phyloP scores from a whole-genome alignment of 2,329 filamentous ascomycete species.

The Lasiodiplodia citricola region DNA sequence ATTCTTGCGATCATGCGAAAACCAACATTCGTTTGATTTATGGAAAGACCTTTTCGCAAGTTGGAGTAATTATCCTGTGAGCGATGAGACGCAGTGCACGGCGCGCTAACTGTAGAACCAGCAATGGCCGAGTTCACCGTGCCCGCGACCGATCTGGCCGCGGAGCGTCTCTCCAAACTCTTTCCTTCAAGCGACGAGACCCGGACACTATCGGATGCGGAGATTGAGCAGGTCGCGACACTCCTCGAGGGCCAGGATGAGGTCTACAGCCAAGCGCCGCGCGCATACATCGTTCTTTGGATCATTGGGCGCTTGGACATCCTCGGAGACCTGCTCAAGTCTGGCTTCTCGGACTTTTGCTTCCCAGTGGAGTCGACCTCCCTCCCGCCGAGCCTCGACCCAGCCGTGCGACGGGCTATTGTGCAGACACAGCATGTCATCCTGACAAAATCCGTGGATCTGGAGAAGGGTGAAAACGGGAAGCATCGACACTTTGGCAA shows the following conservation, averaged over 20 bases:
- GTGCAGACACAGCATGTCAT: conserved; percentile 30
- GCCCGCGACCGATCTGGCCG: background rate
- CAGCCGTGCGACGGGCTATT: conserved; percentile 30
- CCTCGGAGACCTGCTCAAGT: conserved; percentile 32
- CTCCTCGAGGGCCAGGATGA: conserved; percentile 28
- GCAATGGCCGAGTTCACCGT: too few relatives aligned
- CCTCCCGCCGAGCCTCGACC: conserved; percentile 32
- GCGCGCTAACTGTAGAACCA: background rate
- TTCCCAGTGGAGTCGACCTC: conserved; percentile 34
- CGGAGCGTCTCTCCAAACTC: background rate
- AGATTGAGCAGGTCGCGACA: conserved; percentile 27
- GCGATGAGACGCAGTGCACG: too few relatives aligned
- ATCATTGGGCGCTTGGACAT: conserved; percentile 32
- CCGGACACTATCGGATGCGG: background rate
- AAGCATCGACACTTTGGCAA: conserved; percentile 33
- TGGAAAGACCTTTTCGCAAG: too few relatives aligned
- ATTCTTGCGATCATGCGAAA: too few relatives aligned
- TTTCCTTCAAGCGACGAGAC: background rate
- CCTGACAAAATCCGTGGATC: conserved; percentile 15
- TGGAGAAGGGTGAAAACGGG: conserved; percentile 32
- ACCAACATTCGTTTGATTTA: too few relatives aligned
- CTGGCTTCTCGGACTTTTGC: conserved; percentile 36
- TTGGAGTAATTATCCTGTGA: too few relatives aligned
- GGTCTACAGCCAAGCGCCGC: conserved; percentile 29
- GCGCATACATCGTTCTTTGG: conserved; percentile 37